A percentile compares a stretch with the other conserved stretches of the same genome.
Conservation (phyloP, 2,329 filamentous ascomycete genomes). For the Lanzia echinophila region DNA sequence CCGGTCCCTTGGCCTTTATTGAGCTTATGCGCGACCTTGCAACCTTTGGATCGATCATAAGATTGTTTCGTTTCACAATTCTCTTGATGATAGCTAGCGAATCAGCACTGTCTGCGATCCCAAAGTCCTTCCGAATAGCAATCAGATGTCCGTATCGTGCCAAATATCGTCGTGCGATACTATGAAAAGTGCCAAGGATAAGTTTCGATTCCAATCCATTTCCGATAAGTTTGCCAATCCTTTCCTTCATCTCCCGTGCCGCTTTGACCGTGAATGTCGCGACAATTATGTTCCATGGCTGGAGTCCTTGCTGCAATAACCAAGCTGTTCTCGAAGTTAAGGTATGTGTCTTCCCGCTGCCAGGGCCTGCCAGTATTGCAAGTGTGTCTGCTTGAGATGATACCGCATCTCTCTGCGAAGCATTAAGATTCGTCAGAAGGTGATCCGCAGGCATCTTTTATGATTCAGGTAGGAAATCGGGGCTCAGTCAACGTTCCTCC, state of each 20-base stretch:
- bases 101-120: constrained; percentile 82
- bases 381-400: constrained; percentile 51
- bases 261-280: constrained; percentile 98
- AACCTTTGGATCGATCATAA: constrained; percentile 60
- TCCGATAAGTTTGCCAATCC: constrained; percentile 76
- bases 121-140: constrained; percentile 75
- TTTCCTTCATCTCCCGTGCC: constrained; percentile 84
- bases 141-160: constrained; percentile 78
- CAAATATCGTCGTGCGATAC: constrained; percentile 80
- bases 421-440: constrained; percentile 55
- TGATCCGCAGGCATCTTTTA: constrained; percentile 23
- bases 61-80: constrained; percentile 68
- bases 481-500: no score
- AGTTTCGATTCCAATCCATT: constrained; percentile 67
- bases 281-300: constrained; percentile 83
- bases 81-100: constrained; percentile 72
- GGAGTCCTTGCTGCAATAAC: constrained; percentile 67
- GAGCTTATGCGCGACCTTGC: constrained; percentile 74
- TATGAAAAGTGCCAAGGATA: constrained; percentile 90
- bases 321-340: constrained; percentile 88
- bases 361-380: constrained; percentile 61
- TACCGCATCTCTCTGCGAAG: constrained; percentile 57
- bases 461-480: no score
- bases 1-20: constrained; percentile 49
- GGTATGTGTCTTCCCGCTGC: constrained; percentile 89